Conservation (phyloP, 1,284 basidiomycete species). For the Trichosporon sp. region DNA sequence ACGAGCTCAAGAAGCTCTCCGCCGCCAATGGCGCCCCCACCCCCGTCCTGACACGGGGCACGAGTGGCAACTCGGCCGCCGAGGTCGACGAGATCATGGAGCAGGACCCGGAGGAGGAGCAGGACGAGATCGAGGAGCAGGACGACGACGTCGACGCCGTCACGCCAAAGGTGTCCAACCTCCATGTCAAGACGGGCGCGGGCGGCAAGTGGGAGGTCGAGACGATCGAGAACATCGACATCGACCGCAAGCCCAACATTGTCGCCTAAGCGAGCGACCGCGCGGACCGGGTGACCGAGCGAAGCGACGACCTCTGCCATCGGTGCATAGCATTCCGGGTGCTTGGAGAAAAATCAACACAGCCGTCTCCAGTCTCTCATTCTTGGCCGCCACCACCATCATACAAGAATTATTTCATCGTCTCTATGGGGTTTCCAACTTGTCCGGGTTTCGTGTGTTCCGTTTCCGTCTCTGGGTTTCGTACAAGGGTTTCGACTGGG, state of each 20-base stretch:
- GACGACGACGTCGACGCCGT: constrained; percentile 16
- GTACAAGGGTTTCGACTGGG: too few relatives aligned
- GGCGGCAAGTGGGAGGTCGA: constrained; percentile 12
- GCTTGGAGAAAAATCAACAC: too few relatives aligned
- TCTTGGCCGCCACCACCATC: too few relatives aligned
- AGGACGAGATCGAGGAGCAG: constrained; percentile 27
- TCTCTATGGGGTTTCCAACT: too few relatives aligned
- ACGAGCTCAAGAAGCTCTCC: constrained; percentile 25
- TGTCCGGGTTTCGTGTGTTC: too few relatives aligned
- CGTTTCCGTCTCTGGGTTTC: too few relatives aligned
- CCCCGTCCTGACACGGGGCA: constrained; percentile 19
- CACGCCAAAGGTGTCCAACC: constrained; percentile 1
- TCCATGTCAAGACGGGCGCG: constrained; percentile 19
- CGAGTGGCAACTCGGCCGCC: constrained; percentile 33
- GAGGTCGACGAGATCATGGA: neutral
- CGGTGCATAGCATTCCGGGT: too few relatives aligned
- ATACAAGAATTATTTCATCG: too few relatives aligned
- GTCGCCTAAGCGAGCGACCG: neutral
- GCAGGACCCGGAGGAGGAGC: constrained; percentile 15
- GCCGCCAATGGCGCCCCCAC: constrained; percentile 11
- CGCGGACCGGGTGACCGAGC: neutral
- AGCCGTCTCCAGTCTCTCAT: too few relatives aligned
- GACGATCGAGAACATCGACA: constrained; percentile 30
- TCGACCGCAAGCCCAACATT: constrained; percentile 26
- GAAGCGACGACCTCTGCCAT: neutral